Base-by-base conservation (phyloP, 306 rosid species). In the Vigna radiata region DNA sequence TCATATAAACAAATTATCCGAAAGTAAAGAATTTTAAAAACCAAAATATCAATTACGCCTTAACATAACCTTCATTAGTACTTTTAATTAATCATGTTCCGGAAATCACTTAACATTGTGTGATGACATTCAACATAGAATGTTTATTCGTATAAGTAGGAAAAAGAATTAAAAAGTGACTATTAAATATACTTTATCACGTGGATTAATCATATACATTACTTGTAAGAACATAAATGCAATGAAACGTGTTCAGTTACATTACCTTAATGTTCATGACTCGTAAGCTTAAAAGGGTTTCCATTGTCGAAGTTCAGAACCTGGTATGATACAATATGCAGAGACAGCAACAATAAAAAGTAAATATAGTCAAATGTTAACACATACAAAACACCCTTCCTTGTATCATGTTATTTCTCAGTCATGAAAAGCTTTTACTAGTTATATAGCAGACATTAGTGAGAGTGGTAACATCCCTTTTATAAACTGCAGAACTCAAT, bases 291-390 rank as follows among this genome's bases (percentile, higher is more conserved):
- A 9, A 4, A 9, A 4, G 16, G 5, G n/a, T 50, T 13, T 46
- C 29, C 39, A 56, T 8, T 41, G 13, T 41, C 9, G 3, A 39
- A n/a, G 21, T 79, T 50, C 56, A 61, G 72, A 70, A 36, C 16
- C 73, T 62, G 67, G 33, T 4, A 65, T 60, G 63, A 46, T 9
- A 10, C 16, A 7, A 59, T 48, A 11, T 55, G 47, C 73, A 68
- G 8, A 27, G 46, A 41, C 10, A 2, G 4, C 15, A 47, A 21
- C 48, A 61, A 1, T n/a, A 4, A 75, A 27, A 17, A 19, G 39
- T 46, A 7, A 10, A 15, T 56, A 15, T 56, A 37, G 46, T 41
- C 3, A 25, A 25, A 25, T 25, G 27, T 8, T 55, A 5, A 8
- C 23, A 6, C 13, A 21, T 37, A 10, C 15, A 19, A 43, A 58